Evolutionary conservation across 1,284 basidiomycete species (phyloP).

Genomic region (Trichosporon ovoides): DNA sequence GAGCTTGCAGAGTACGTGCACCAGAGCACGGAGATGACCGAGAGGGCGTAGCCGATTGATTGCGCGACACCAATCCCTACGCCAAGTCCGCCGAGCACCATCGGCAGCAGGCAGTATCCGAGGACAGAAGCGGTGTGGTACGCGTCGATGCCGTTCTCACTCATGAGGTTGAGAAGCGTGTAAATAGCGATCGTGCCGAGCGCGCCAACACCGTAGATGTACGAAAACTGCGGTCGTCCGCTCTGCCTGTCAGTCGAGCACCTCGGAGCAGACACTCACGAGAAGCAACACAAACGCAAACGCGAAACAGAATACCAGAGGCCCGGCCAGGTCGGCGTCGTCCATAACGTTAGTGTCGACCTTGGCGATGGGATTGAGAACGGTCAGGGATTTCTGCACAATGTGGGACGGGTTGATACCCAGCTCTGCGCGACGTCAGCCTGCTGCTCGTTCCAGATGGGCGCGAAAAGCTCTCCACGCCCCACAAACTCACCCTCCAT

Average conservation of each 20-base stretch:
- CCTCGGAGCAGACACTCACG: constrained; percentile 55
- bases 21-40: constrained; percentile 78
- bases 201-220: constrained; percentile 96
- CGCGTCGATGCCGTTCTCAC: constrained; percentile 88
- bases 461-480: not conserved
- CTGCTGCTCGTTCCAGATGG: too few relatives aligned
- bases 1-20: constrained; percentile 91
- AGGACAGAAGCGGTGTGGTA: constrained; percentile 93
- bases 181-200: constrained; percentile 94
- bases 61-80: constrained; percentile 82
- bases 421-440: constrained; percentile 60
- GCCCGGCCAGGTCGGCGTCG: constrained; percentile 95
- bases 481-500: constrained; percentile 68
- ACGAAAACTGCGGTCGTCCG: constrained; percentile 97
- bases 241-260: constrained; percentile 57
- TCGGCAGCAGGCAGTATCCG: constrained; percentile 93
- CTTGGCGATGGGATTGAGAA: constrained; percentile 82
- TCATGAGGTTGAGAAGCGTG: constrained; percentile 95
- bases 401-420: constrained; percentile 98
- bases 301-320: constrained; percentile 85
- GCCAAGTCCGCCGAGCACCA: constrained; percentile 88
- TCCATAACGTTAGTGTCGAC: constrained; percentile 98
- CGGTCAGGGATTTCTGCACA: constrained; percentile 85
- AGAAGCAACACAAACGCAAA: constrained; percentile 87
- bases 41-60: constrained; percentile 73